These are phyloP conservation scores for Trametes maxima DNA, from an alignment of 768 basidiomycete genomes.

Conservation along the genomic window DNA sequence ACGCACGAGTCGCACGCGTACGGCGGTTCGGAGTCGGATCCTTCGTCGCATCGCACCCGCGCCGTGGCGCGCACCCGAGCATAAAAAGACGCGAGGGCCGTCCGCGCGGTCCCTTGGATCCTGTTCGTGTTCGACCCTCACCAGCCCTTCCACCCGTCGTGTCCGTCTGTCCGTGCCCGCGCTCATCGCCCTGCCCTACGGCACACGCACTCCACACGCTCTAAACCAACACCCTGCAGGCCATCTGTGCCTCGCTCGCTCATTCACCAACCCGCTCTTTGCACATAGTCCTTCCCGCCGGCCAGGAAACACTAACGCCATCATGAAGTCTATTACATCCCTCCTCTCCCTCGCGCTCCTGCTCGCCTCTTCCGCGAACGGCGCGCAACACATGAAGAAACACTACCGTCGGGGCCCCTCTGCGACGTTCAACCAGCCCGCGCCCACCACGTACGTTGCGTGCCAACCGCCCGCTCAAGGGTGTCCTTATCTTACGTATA, in stretches of 20 bases:
- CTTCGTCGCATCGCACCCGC: neutral
- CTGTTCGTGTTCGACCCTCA: slow-evolving; percentile 6
- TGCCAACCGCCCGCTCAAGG: neutral
- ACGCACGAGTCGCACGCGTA: neutral
- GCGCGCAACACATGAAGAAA: slow-evolving; percentile 23
- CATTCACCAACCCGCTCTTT: slow-evolving; percentile 11
- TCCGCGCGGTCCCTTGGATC: neutral
- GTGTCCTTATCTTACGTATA: neutral
- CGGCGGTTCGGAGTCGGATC: neutral
- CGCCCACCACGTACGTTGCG: slow-evolving; percentile 18
- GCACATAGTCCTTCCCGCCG: slow-evolving; percentile 15
- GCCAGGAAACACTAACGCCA: slow-evolving; percentile 8
- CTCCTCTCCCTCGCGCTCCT: slow-evolving; percentile 29
- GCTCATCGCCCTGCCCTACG: neutral
- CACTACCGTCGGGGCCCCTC: slow-evolving; percentile 25
- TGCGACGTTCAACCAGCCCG: slow-evolving; percentile 21
- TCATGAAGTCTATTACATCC: slow-evolving; percentile 31
- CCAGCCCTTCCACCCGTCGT: neutral
- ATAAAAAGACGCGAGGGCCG: slow-evolving; percentile 3
- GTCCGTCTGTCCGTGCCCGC: neutral
- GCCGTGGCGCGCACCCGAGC: neutral
- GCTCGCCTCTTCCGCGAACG: slow-evolving; percentile 26
- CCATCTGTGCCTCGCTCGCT: slow-evolving; percentile 1
- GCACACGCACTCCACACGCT: neutral
- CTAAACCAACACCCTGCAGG: neutral